Percentiles rank a stretch among this genome's conserved stretches.
phyloP scores from a whole-genome alignment of 148 eudicot species.

The Beta vulgaris region DNA sequence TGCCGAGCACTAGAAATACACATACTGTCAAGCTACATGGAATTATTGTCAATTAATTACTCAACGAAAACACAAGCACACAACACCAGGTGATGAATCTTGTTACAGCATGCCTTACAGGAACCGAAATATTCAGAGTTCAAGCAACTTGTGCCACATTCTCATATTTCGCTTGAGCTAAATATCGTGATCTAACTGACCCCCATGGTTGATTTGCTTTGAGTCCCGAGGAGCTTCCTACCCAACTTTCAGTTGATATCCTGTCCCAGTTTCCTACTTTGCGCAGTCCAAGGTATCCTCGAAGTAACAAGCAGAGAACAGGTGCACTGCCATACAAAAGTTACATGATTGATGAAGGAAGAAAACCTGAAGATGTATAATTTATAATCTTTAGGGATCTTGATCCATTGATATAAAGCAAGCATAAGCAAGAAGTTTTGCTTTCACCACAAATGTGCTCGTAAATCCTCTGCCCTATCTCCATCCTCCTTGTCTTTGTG shows the following conservation, averaged over 20 bases:
- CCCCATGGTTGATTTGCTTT: neutral
- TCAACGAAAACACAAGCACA: neutral
- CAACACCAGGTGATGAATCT: neutral
- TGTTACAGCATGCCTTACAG: neutral
- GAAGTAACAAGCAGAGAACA: too few relatives aligned
- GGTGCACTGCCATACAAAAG: neutral
- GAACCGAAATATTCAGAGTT: neutral
- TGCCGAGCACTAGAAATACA: neutral
- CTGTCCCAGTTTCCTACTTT: neutral
- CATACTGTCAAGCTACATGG: neutral
- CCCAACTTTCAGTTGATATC: neutral
- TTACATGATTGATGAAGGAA: neutral
- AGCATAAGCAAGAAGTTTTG: too few relatives aligned
- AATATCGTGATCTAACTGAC: neutral
- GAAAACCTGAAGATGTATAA: neutral
- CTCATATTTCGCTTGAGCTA: neutral
- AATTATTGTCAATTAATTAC: neutral
- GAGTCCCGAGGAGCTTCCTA: neutral
- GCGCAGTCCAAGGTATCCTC: neutral
- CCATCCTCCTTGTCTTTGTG: neutral
- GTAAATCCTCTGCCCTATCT: neutral
- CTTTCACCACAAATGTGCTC: neutral
- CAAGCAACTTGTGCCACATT: neutral
- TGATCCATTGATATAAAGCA: too few relatives aligned
- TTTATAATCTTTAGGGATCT: neutral